Base-by-base conservation (phyloP, 345 rosid species). In the Rhodamnia argentea region DNA sequence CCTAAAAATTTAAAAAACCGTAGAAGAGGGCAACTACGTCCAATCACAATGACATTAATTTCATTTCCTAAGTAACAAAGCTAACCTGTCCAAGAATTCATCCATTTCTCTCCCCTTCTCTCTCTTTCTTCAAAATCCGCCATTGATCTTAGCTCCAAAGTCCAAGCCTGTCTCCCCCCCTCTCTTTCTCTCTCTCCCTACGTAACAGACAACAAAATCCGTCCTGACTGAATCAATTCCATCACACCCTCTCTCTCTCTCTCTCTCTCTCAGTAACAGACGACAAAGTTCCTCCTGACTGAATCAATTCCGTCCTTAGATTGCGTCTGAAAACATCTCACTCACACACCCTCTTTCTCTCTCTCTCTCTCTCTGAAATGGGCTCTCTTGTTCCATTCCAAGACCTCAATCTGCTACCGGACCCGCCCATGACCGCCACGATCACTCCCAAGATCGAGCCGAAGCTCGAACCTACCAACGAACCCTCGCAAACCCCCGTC, bases 361-460 rank as follows among this genome's bases (percentile, higher is more conserved):
- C 7, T 56, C 44, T 18, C 24, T 23, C 24, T 37, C 42, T 22
- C 55, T 11, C 40, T 52, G 54, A 82, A 88, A 96, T 94, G 96
- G 94, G 91, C 50, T 89, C 93, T 47, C 13, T 89, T 4, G 78
- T 92, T 42, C 95, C 95, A 32, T 91, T 96, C 84, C 94, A 88
- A 83, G 99, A 94, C 95, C 96, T 95, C 52, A 93, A 94, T 85
- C 91, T 88, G 51, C 54, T 82, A 44, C 91, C 92, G 13, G 90
- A 86, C 50, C 86, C 91, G 11, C 84, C 91, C 58, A 53, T 87
- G 40, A 27, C 89, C 29, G 6, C 86, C 84, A 23, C 89, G 51
- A 4, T 89, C 74, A 86, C 89, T 44, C 98, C 94, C 52, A 86
- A 86, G 50, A 86, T 86, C 37, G 93, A 92, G 83, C 95, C 95